Evolutionary conservation across 1,284 basidiomycete species (phyloP), one percentile per base, ranked within the genome.

Genomic region (Apiotrichum gamsii): DNA sequence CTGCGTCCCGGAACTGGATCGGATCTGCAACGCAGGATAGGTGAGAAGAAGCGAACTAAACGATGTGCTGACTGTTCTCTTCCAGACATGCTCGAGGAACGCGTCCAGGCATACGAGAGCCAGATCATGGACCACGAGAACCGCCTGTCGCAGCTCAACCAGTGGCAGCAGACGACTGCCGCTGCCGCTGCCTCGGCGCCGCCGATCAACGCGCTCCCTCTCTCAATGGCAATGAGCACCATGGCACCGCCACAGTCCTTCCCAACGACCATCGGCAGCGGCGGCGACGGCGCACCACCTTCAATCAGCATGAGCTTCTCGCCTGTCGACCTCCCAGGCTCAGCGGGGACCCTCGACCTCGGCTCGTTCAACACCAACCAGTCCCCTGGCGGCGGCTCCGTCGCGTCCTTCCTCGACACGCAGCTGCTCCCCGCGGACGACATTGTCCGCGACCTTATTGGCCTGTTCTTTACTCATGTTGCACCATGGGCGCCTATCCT

Each of bases 401-500:
- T 58, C 2, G 48, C 55, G 1, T 65, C 63, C 8, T 68, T 67
- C 39, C 52, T 59, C 23, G 67, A 71, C 48, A 59, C 61, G 4
- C 57, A 59, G 14, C 56, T 72, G n/a, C 53, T 73, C 10, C 71
- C 71, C 3, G 51, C 67, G 0, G 63, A 68, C 43, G 72, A 73
- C 39, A 64, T 73, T 14, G 72, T 72, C 15, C 55, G 61, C 14
- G 64, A 72, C 47, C 57, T 72, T 0, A 64, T 73, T 33, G 43
- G 45, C 4, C 49, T 72, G 5, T 73, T 64, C 57, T 70, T 62
- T 45, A 53, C 53, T 1, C 62, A 67, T 38, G 67, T 73, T 16
- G 61, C 65, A 31, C 69, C 70, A 10, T 72, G 69, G 67, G 65
- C 67, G n/a, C 70, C 70, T 3, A 70, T 73, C 46, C 51, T 72